phyloP scores from a whole-genome alignment of 2,329 filamentous ascomycete species.

The Cercospora janseana region DNA sequence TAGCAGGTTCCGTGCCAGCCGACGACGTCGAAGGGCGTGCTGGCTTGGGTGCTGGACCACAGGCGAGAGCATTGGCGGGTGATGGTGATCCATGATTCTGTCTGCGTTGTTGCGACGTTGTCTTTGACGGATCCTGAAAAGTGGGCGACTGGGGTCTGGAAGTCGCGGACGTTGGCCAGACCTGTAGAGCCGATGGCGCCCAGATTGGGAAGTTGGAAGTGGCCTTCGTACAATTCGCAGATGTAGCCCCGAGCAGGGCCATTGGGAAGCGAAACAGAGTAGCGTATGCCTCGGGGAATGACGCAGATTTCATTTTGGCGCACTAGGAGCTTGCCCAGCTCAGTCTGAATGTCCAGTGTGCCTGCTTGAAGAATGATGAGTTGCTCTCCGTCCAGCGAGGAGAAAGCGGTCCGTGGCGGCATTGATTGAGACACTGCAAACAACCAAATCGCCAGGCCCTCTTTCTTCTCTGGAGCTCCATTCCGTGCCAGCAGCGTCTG shows the following conservation, averaged over 20 bases:
- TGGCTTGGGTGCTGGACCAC: slow-evolving; percentile 47
- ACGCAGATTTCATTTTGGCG: slow-evolving; percentile 64
- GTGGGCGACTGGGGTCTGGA: slow-evolving; percentile 58
- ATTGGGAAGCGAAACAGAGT: slow-evolving; percentile 56
- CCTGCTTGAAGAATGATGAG: slow-evolving; percentile 64
- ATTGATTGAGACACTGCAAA: slow-evolving; percentile 78
- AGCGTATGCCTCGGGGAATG: slow-evolving; percentile 62
- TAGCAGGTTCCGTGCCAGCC: slow-evolving; percentile 68
- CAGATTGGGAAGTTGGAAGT: slow-evolving; percentile 63
- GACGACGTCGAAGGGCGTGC: slow-evolving; percentile 67
- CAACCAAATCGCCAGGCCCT: slow-evolving; percentile 73
- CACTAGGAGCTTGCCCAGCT: slow-evolving; percentile 61
- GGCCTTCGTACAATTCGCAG: slow-evolving; percentile 61
- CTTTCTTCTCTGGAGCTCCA: slow-evolving; percentile 73
- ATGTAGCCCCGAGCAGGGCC: slow-evolving; percentile 63
- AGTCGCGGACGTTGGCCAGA: slow-evolving; percentile 63
- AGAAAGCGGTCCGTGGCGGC: slow-evolving; percentile 68
- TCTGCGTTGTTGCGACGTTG: slow-evolving; percentile 5
- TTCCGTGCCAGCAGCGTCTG: slow-evolving; percentile 71
- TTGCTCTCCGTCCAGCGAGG: slow-evolving; percentile 72
- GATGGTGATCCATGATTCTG: slow-evolving; percentile 18
- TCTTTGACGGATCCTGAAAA: slow-evolving; percentile 43
- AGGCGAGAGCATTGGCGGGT: slow-evolving; percentile 15
- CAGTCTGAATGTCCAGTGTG: slow-evolving; percentile 63
- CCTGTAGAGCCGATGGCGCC: slow-evolving; percentile 64